A percentile compares a stretch with the other conserved stretches of the same genome.
Evolutionary conservation across 78 protist genomes (phyloP).

Genomic region (Dictyostelium brefeldianum): DNA sequence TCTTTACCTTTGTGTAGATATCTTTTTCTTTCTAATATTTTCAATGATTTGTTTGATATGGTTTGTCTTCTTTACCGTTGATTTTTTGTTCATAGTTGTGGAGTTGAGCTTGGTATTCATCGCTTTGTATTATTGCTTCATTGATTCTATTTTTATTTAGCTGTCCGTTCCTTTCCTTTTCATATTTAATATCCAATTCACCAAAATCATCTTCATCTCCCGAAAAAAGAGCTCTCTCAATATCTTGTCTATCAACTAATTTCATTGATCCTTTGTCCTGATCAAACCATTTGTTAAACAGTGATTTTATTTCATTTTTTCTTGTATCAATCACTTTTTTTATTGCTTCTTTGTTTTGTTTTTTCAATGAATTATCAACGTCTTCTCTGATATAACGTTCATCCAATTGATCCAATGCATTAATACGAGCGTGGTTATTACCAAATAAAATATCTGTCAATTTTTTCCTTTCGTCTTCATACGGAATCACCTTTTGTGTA

Average conservation of each 20-base stretch:
- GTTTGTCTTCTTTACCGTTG: too few species aligned
- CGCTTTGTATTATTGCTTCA: too few species aligned
- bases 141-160: too few species aligned
- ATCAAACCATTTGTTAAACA: neutral
- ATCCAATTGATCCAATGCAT: neutral
- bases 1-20: too few species aligned
- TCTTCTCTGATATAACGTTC: neutral
- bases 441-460: neutral
- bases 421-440: neutral
- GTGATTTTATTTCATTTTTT: too few species aligned
- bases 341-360: neutral
- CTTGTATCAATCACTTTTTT: neutral
- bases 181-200: too few species aligned
- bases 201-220: too few species aligned
- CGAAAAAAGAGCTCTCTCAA: neutral
- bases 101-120: too few species aligned
- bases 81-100: too few species aligned
- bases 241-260: neutral
- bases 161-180: too few species aligned
- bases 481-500: neutral
- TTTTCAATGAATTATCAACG: neutral
- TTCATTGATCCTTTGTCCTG: neutral
- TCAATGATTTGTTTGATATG: too few species aligned
- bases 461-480: neutral
- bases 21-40: too few species aligned